phyloP scores from a whole-genome alignment of 1,284 basidiomycete species.

The Ganoderma boninense region DNA sequence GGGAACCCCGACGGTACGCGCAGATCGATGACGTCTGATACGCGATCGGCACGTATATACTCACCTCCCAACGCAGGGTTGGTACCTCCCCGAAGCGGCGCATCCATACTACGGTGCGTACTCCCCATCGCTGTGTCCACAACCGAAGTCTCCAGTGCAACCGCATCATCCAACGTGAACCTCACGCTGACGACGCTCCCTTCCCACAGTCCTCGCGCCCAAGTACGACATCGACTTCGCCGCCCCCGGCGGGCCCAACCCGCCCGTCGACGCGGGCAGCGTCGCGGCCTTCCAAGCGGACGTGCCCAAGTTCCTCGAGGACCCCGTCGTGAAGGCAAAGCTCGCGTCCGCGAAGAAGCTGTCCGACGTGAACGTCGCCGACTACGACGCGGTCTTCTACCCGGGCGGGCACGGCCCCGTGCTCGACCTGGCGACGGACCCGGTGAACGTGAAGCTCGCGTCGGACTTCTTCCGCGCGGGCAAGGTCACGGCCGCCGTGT shows the following conservation, averaged over 20 bases:
- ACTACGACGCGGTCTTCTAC: slow-evolving; percentile 83
- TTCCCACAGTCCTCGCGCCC: slow-evolving; percentile 54
- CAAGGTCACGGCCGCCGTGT: slow-evolving; percentile 75
- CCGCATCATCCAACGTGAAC: not conserved
- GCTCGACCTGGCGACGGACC: slow-evolving; percentile 70
- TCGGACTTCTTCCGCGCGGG: slow-evolving; percentile 68
- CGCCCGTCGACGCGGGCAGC: slow-evolving; percentile 73
- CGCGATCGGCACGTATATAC: slow-evolving; percentile 5
- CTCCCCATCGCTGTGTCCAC: not conserved
- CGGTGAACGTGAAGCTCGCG: slow-evolving; percentile 64
- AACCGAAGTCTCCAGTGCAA: not conserved
- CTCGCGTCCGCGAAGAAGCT: slow-evolving; percentile 70
- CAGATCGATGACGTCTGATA: not conserved
- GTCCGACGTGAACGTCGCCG: slow-evolving; percentile 60
- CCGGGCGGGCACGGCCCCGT: slow-evolving; percentile 81
- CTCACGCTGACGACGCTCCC: not conserved
- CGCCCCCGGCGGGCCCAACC: slow-evolving; percentile 74
- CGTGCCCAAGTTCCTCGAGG: slow-evolving; percentile 66
- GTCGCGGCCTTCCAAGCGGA: slow-evolving; percentile 69
- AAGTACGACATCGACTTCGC: slow-evolving; percentile 74
- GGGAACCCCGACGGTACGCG: slow-evolving; percentile 61
- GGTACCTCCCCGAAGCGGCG: slow-evolving; percentile 80
- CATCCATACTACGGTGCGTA: slow-evolving; percentile 75
- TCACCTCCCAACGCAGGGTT: slow-evolving; percentile 53
- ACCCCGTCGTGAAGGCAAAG: slow-evolving; percentile 63